phyloP scores from a whole-genome alignment of 257 asterid genomes.

The Nicotiana undulata region DNA sequence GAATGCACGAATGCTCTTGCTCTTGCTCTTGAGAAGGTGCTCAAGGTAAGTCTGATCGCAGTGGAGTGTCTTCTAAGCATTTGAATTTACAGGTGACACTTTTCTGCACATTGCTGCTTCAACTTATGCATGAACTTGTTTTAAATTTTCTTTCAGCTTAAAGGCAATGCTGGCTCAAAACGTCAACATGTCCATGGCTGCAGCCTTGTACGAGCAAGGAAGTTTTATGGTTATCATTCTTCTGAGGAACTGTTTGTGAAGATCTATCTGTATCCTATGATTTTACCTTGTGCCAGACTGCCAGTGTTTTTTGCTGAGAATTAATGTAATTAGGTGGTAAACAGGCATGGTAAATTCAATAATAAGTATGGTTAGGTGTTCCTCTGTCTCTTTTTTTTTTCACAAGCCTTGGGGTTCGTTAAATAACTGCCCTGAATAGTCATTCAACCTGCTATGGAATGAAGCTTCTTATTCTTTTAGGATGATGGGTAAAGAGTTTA shows the following conservation, averaged over 20 bases:
- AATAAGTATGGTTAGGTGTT: not conserved
- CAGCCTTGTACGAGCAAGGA: slow-evolving; percentile 72
- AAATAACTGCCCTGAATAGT: not conserved
- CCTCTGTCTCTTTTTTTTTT: not conserved
- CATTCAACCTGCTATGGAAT: not conserved
- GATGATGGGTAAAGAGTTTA: not conserved
- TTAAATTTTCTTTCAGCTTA: slow-evolving; percentile 48
- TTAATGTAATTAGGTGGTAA: not conserved
- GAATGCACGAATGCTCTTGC: slow-evolving; percentile 38
- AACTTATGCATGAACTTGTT: slow-evolving; percentile 4
- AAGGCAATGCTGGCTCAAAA: slow-evolving; percentile 67
- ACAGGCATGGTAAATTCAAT: not conserved
- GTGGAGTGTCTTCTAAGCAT: not conserved
- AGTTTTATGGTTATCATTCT: slow-evolving; percentile 88
- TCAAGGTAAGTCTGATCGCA: slow-evolving; percentile 47
- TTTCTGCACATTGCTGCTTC: slow-evolving; percentile 15
- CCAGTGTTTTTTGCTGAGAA: not conserved
- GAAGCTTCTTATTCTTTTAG: not conserved
- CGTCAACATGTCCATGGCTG: slow-evolving; percentile 91
- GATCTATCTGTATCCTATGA: slow-evolving; percentile 84
- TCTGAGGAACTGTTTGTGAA: slow-evolving; percentile 84
- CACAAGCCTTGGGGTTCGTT: not conserved
- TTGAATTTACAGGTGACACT: slow-evolving; percentile 2
- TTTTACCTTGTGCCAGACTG: not conserved
- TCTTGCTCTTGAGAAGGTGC: slow-evolving; percentile 75